These are phyloP conservation scores for Rhodotorula taiwanensis DNA, from an alignment of 768 basidiomycete species.

Conservation along the genomic window DNA sequence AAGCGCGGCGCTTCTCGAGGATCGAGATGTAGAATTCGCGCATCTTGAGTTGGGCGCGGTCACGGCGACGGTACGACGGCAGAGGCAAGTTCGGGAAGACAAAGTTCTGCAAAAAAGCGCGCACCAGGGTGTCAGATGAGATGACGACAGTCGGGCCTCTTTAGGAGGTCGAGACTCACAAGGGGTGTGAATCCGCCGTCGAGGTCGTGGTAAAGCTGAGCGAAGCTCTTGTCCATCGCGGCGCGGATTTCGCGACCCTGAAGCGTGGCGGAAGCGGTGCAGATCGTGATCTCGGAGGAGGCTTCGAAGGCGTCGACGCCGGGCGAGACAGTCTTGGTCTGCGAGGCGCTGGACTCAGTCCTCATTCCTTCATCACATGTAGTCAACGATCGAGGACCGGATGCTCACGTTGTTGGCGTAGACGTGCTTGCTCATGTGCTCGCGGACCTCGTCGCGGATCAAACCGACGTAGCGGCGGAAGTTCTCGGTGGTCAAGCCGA, in stretches of 20 bases:
- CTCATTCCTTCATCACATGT: rapidly evolving
- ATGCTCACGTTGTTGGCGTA: constrained; percentile 22
- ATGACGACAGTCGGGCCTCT: too few relatives aligned
- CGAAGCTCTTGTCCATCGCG: constrained; percentile 72
- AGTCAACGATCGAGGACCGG: neutral
- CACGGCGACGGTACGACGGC: constrained; percentile 79
- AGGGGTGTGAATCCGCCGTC: constrained; percentile 94
- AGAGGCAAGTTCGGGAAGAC: constrained; percentile 89
- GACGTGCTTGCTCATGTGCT: constrained; percentile 29
- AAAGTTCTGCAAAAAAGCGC: constrained; percentile 56
- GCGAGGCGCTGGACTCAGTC: neutral
- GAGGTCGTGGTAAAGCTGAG: constrained; percentile 73
- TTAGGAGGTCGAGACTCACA: constrained; percentile 15
- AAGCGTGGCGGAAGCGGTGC: constrained; percentile 86
- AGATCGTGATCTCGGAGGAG: constrained; percentile 82
- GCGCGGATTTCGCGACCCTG: constrained; percentile 86
- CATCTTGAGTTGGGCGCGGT: constrained; percentile 86
- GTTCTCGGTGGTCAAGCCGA: constrained; percentile 86
- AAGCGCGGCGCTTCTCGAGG: constrained; percentile 61
- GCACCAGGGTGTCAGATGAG: neutral
- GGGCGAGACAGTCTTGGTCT: constrained; percentile 3
- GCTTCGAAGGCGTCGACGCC: constrained; percentile 60
- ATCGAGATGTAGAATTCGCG: constrained; percentile 86
- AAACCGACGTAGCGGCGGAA: constrained; percentile 66
- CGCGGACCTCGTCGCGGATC: constrained; percentile 36